Percentiles rank a stretch among this genome's conserved stretches.
Evolutionary conservation across 768 basidiomycete genomes (phyloP).

Genomic region (Collybia sordida): DNA sequence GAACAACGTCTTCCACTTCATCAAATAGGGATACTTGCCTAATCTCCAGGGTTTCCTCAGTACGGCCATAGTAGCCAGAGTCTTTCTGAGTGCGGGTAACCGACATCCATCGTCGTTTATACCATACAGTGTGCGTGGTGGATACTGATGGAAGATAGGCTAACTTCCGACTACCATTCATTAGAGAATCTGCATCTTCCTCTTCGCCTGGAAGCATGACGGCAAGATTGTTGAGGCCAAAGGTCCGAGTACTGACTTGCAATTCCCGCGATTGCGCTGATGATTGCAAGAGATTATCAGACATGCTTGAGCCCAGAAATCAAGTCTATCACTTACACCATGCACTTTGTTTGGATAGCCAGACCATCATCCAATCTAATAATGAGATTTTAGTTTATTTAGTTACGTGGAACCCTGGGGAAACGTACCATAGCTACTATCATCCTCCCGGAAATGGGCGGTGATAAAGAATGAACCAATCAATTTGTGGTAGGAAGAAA

Average conservation of each 20-base stretch:
- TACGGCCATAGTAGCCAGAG: constrained; percentile 29
- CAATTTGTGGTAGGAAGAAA: constrained; percentile 40
- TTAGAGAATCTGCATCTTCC: constrained; percentile 22
- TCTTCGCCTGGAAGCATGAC: constrained; percentile 37
- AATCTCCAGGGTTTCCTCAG: constrained; percentile 38
- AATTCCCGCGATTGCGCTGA: constrained; percentile 14
- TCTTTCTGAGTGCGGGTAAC: constrained; percentile 36
- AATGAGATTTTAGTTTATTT: constrained; percentile 5
- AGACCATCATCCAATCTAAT: constrained; percentile 69
- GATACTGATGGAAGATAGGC: constrained; percentile 43
- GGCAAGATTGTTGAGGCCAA: constrained; percentile 29
- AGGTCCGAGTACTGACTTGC: constrained; percentile 24
- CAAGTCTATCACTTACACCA: constrained; percentile 42
- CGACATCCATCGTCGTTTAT: constrained; percentile 43
- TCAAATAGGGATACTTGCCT: constrained; percentile 29
- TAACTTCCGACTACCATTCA: constrained; percentile 29
- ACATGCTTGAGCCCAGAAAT: not conserved
- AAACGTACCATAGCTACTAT: constrained; percentile 53
- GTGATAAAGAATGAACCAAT: constrained; percentile 61
- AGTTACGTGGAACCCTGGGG: not conserved
- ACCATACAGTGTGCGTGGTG: constrained; percentile 44
- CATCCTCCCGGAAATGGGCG: constrained; percentile 57
- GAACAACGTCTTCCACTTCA: not conserved
- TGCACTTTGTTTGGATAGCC: constrained; percentile 58
- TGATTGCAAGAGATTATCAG: constrained; percentile 16